These are phyloP conservation scores for Beauveria bassiana DNA, from an alignment of 2,329 filamentous ascomycete genomes.

Conservation along the genomic window DNA sequence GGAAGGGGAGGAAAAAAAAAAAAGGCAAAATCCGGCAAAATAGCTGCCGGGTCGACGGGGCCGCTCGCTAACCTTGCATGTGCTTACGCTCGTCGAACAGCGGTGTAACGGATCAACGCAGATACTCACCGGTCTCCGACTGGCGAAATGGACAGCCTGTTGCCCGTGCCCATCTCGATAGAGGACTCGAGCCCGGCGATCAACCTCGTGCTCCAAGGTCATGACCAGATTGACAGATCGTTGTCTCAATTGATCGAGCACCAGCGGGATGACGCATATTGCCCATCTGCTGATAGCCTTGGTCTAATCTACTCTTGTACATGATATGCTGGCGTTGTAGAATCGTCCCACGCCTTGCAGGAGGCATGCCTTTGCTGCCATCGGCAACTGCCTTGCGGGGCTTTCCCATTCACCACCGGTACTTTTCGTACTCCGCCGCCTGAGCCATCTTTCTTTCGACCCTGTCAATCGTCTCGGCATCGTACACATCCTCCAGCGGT, in stretches of 20 bases:
- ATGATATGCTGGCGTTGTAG: background rate
- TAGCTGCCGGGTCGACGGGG: background rate
- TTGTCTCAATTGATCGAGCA: background rate
- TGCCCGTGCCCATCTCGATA: background rate
- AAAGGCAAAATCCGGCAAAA: no score
- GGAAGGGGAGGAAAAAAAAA: no score
- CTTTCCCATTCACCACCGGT: slow-evolving; percentile 25
- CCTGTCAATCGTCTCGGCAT: slow-evolving; percentile 53
- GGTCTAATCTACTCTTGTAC: background rate
- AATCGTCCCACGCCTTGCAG: background rate
- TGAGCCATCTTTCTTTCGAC: slow-evolving; percentile 63
- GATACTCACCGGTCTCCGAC: background rate
- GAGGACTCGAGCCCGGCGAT: background rate
- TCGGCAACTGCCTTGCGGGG: background rate
- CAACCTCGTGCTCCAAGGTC: background rate
- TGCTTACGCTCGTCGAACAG: background rate
- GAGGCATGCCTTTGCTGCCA: background rate
- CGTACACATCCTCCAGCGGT: slow-evolving; percentile 65
- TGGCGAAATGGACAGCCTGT: background rate
- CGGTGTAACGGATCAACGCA: background rate
- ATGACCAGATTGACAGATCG: background rate
- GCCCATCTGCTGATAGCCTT: background rate
- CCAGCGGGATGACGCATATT: background rate
- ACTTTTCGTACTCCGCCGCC: slow-evolving; percentile 52
- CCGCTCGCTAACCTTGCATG: background rate